Evolutionary conservation across 1,139 yeast genomes (phyloP), one percentile per base, ranked within the genome.

Genomic region (Zygoascus hellenicus): DNA sequence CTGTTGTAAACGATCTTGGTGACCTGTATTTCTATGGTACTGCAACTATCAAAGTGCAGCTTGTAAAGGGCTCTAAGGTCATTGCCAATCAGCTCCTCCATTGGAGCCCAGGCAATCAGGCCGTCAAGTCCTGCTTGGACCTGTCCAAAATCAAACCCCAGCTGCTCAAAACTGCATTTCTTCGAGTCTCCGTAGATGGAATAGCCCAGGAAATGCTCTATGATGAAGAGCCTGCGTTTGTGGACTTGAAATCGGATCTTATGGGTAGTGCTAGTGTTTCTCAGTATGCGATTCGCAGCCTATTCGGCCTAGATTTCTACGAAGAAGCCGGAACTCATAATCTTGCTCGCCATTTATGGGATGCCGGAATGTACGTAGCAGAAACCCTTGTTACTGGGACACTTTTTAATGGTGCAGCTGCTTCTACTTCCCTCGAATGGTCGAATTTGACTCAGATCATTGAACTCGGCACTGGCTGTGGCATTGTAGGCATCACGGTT

Each of bases 1-100:
- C 66, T 6, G 50, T 64, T 37, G 51, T 62, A n/a, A 64, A 65
- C 42, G 68, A 64, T 44, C 52, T 64, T 11, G 68, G 68, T 1
- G 68, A 64, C 38, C 45, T 45, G 36, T 58, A 54, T 43, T 64
- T 61, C 51, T 57, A 52, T 45, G 67, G 67, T 7, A 50, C 53
- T 26, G 57, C 54, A 9, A 19, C 42, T 6, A 29, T 54, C 3
- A 22, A 13, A 5, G 32, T 34, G 5, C 14, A 33, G 19, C 15
- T 41, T 17, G 19, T 17, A 3, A 6, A 19, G 10, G 14, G 17
- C 5, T 13, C 32, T 2, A 19, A n/a, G 5, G 16, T 22, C 11
- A 9, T 41, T 19, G 26, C 7, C 11, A 15, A 16, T 3, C 16
- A 36, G n/a, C 3, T n/a, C 14, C 13, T 34, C 9, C 36, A 26